Percentiles rank a stretch among this genome's conserved stretches.
These are phyloP conservation scores for Metschnikowia santaceciliae DNA, from an alignment of 805 yeast species.

Conservation along the genomic window DNA sequence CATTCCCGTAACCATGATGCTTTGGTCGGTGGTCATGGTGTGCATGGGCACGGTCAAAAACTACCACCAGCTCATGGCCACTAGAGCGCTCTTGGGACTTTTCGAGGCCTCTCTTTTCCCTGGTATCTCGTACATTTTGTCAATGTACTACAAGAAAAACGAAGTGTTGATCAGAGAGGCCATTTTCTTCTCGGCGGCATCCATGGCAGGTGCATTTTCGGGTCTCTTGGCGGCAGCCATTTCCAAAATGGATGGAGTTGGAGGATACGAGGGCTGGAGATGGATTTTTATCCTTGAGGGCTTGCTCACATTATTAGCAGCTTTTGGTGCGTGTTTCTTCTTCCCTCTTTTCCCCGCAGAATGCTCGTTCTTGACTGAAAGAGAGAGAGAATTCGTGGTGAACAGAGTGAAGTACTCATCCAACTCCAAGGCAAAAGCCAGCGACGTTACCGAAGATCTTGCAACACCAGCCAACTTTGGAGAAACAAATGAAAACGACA, in stretches of 20 bases:
- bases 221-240: slow-evolving; percentile 70
- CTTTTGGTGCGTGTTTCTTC: slow-evolving; percentile 5
- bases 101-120: slow-evolving; percentile 74
- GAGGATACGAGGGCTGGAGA: slow-evolving; percentile 17
- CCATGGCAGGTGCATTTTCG: slow-evolving; percentile 75
- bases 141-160: slow-evolving; percentile 58
- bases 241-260: slow-evolving; percentile 45
- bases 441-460: not conserved
- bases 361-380: slow-evolving; percentile 8
- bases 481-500: slow-evolving; percentile 11
- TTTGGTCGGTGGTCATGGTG: slow-evolving; percentile 61
- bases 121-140: slow-evolving; percentile 64
- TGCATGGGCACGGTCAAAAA: slow-evolving; percentile 62
- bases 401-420: slow-evolving; percentile 10
- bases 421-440: slow-evolving; percentile 3
- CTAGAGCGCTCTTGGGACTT: slow-evolving; percentile 63
- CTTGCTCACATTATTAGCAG: slow-evolving; percentile 9
- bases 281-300: slow-evolving; percentile 19
- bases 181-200: slow-evolving; percentile 65
- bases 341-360: slow-evolving; percentile 13
- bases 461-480: slow-evolving; percentile 7
- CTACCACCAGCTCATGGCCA: slow-evolving; percentile 56
- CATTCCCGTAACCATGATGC: slow-evolving; percentile 54
- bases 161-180: slow-evolving; percentile 71
- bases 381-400: slow-evolving; percentile 14